Conservation (phyloP, 2,329 filamentous ascomycete species). For the Cadophora sp. region DNA sequence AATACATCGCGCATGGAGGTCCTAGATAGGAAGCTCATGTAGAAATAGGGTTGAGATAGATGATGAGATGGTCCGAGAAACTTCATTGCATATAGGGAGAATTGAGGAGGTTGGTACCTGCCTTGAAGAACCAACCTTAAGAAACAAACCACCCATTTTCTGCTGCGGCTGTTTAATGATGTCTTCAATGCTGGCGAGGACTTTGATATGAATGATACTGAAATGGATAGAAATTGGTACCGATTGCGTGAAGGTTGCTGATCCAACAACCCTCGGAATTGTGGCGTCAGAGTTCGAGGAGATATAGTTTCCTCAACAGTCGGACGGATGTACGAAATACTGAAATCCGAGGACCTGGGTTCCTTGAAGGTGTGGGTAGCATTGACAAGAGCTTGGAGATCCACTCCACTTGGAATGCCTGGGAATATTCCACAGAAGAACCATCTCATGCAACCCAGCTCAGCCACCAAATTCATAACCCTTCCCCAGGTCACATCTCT, state of each 20-base stretch:
- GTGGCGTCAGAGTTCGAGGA: not conserved
- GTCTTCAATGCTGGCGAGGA: not conserved
- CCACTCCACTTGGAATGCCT: not conserved
- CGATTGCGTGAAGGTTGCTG: not conserved
- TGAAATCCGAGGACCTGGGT: not conserved
- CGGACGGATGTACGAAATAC: no score
- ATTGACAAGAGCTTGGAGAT: not conserved
- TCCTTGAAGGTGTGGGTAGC: not conserved
- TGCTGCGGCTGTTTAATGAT: not conserved
- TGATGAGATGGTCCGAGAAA: not conserved
- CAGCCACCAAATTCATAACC: not conserved
- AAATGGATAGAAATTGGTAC: not conserved
- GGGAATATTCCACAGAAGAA: not conserved
- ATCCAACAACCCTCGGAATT: not conserved
- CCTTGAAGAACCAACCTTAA: not conserved
- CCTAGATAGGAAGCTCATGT: conserved; percentile 12
- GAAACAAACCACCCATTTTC: not conserved
- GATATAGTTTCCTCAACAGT: not conserved
- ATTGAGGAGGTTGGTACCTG: not conserved
- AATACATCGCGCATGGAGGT: not conserved
- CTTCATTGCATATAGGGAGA: not conserved
- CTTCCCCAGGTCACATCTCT: not conserved
- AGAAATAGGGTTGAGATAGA: not conserved
- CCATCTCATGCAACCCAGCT: not conserved
- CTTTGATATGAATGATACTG: not conserved